Conservation (phyloP, 2,329 filamentous ascomycete species). For the Sporothrix luriei region DNA sequence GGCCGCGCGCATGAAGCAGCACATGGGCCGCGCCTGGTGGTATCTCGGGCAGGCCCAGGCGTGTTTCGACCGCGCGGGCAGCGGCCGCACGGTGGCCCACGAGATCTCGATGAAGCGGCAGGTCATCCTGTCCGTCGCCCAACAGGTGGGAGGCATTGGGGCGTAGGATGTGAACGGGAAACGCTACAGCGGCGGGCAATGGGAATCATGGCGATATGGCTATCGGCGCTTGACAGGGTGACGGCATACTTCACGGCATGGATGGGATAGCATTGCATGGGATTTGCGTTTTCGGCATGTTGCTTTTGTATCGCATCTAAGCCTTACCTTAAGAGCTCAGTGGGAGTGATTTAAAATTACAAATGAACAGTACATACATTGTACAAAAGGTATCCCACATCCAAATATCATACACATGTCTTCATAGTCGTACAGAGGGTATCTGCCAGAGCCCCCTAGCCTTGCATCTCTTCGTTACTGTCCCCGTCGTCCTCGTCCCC, state of each 20-base stretch:
- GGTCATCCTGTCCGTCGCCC: conserved; percentile 25
- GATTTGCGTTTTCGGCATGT: background rate
- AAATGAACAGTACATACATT: background rate
- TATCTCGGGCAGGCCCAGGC: conserved; percentile 31
- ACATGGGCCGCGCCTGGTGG: conserved; percentile 33
- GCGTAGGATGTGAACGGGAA: background rate
- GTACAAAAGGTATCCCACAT: conserved; percentile 3
- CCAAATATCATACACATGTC: conserved; percentile 7
- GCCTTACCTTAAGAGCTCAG: background rate
- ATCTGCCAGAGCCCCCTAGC: background rate
- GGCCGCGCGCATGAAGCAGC: conserved; percentile 18
- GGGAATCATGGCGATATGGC: background rate
- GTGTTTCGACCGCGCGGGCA: conserved; percentile 27
- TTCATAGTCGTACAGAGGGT: background rate
- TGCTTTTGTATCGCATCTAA: conserved; percentile 3
- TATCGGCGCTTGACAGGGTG: background rate
- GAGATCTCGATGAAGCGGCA: conserved; percentile 31
- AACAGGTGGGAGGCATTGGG: background rate
- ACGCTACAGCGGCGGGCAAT: background rate
- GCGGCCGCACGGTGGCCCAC: background rate
- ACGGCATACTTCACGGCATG: background rate
- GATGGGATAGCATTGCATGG: conserved; percentile 2
- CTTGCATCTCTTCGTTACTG: conserved; percentile 27
- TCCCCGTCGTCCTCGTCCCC: conserved; percentile 20
- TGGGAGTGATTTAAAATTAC: background rate